Evolutionary conservation across 2,329 filamentous ascomycete genomes (phyloP).

Genomic region (Alternaria gansuensis): DNA sequence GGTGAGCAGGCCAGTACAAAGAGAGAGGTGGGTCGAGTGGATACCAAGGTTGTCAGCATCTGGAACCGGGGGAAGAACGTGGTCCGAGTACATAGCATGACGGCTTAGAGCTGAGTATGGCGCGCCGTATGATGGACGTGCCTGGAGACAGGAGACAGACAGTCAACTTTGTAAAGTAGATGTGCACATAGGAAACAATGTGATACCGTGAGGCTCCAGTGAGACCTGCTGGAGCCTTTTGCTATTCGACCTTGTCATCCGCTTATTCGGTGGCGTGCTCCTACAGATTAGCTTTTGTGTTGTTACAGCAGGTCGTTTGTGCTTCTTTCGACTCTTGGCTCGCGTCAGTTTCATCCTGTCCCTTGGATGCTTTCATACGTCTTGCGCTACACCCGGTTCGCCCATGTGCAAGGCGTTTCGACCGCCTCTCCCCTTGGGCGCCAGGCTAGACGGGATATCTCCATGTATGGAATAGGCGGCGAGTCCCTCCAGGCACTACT

Average conservation of each 20-base stretch:
- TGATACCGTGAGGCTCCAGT: not conserved
- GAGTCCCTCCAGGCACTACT: no score
- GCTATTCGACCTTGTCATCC: not conserved
- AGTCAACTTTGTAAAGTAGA: not conserved
- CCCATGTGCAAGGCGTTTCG: no score
- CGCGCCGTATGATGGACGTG: not conserved
- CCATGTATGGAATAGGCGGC: no score
- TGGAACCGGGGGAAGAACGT: slow-evolving; percentile 4
- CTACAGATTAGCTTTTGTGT: no score
- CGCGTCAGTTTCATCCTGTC: no score
- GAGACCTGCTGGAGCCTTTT: not conserved
- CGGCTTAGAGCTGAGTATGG: not conserved
- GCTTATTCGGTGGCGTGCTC: not conserved
- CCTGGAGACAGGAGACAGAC: not conserved
- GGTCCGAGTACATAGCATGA: slow-evolving; percentile 2
- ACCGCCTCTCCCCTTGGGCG: no score
- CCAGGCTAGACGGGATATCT: no score
- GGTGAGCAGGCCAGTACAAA: not conserved
- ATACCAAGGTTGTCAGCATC: not conserved
- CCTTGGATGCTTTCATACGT: no score
- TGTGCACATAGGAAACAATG: not conserved
- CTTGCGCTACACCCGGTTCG: no score
- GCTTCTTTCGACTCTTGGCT: no score
- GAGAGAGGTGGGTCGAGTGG: not conserved
- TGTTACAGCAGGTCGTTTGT: no score